Percentiles rank a stretch among this genome's conserved stretches.
Evolutionary conservation across 129 eudicot genomes (phyloP).

Genomic region (Chrysanthemum seticuspe): DNA sequence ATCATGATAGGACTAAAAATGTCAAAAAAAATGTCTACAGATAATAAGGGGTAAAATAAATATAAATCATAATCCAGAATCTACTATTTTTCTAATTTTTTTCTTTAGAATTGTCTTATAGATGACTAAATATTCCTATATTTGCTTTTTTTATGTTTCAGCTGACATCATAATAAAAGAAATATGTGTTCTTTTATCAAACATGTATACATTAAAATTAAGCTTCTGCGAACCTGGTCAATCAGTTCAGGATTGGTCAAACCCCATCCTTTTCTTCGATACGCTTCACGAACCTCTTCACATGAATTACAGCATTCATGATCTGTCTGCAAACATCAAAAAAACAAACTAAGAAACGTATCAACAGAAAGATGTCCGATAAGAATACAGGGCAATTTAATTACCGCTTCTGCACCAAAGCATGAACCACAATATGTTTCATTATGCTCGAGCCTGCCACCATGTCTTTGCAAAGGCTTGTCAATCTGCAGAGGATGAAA

Average conservation of each 20-base stretch:
- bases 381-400: neutral
- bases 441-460: conserved; percentile 93
- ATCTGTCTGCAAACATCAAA: conserved; percentile 65
- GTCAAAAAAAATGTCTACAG: neutral
- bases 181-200: no score
- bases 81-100: no score
- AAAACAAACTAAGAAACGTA: conserved; percentile 13
- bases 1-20: neutral
- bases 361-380: neutral
- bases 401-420: conserved; percentile 95
- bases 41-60: neutral
- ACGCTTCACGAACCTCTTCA: conserved; percentile 99
- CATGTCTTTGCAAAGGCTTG: conserved; percentile 95
- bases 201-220: neutral
- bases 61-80: no score
- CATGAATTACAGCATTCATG: conserved; percentile 97
- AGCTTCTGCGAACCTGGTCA: conserved; percentile 76
- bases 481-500: conserved; percentile 52
- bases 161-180: no score
- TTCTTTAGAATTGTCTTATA: no score
- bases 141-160: no score
- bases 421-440: conserved; percentile 98
- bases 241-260: conserved; percentile 78
- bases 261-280: conserved; percentile 95
- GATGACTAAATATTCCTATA: no score